These are phyloP conservation scores for Poa pratensis DNA, from an alignment of 176 grass and related monocot genomes.

Conservation along the genomic window DNA sequence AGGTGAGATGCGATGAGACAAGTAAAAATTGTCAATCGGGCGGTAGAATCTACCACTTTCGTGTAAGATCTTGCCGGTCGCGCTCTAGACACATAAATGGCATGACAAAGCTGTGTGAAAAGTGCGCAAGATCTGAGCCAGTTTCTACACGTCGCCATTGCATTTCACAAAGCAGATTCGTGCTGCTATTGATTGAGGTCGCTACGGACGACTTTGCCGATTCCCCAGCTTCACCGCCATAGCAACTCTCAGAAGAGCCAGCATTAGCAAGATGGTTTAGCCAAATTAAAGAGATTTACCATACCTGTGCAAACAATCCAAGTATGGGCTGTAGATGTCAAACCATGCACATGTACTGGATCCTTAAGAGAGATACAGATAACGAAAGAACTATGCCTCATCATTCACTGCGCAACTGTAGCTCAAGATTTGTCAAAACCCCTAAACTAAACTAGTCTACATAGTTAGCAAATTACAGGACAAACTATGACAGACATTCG, in stretches of 20 bases:
- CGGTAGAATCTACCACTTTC: constrained; percentile 12
- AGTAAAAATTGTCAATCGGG: background rate
- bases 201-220: background rate
- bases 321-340: background rate
- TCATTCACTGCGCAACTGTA: background rate
- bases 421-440: background rate
- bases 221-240: background rate
- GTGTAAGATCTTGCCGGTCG: background rate
- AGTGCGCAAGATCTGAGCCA: background rate
- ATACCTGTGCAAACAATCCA: background rate
- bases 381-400: background rate
- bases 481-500: background rate
- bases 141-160: background rate
- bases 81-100: background rate
- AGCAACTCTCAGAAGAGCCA: background rate
- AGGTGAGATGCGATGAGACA: background rate
- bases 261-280: background rate
- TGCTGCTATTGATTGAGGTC: background rate
- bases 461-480: background rate
- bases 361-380: background rate
- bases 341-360: background rate
- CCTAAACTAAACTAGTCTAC: constrained; percentile 21
- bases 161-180: background rate
- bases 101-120: background rate
- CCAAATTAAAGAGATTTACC: background rate